Evolutionary conservation across 805 yeast genomes (phyloP).

Genomic region (Wickerhamiella parazyma): DNA sequence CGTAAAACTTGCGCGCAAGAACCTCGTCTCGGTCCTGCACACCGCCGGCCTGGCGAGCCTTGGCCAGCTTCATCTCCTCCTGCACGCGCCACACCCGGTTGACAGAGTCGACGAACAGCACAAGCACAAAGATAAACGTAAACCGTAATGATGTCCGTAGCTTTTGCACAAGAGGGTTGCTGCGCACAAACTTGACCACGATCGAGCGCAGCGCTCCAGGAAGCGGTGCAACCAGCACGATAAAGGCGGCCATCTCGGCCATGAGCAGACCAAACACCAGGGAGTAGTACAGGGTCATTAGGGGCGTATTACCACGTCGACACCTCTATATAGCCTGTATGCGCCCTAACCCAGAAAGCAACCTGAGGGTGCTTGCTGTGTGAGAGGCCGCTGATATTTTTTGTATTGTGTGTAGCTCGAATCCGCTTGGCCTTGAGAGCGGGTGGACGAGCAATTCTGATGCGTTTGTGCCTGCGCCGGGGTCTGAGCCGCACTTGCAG

Average conservation of each 20-base stretch:
- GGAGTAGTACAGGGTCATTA: conserved; percentile 33
- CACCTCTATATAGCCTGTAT: background rate
- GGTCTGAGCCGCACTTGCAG: too few species aligned
- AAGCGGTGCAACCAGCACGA: conserved; percentile 69
- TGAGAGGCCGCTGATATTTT: too few species aligned
- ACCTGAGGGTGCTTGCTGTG: background rate
- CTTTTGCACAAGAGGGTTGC: conserved; percentile 57
- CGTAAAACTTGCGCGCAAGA: conserved; percentile 82
- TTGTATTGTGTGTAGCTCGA: too few species aligned
- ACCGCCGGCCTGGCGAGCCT: conserved; percentile 24
- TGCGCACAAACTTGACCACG: conserved; percentile 45
- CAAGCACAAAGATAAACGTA: conserved; percentile 65
- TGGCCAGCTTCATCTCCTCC: conserved; percentile 35
- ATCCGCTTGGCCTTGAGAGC: too few species aligned
- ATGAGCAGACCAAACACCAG: conserved; percentile 60
- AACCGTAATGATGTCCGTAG: conserved; percentile 70
- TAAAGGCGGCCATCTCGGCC: conserved; percentile 64
- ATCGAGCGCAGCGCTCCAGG: conserved; percentile 64
- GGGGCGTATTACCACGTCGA: background rate
- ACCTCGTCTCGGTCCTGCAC: conserved; percentile 59
- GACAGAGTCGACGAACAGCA: conserved; percentile 77
- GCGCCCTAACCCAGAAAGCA: background rate
- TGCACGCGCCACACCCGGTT: conserved; percentile 64
- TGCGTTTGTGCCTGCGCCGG: too few species aligned
- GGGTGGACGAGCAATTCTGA: too few species aligned